Base-by-base conservation (phyloP, 352 stramenopile genomes). In the Globisporangium rhizosaccharum region DNA sequence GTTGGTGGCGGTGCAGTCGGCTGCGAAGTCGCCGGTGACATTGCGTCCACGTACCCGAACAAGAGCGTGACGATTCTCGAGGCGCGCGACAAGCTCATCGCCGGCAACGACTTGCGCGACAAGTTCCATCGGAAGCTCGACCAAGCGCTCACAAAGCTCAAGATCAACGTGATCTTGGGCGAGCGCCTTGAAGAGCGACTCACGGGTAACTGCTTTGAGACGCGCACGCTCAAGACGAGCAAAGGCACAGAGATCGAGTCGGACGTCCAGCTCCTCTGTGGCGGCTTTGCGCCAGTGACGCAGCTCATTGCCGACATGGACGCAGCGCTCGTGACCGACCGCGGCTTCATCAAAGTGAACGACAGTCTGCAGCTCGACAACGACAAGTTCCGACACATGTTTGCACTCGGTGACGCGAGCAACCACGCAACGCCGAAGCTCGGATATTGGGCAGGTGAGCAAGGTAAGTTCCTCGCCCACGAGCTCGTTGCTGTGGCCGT, bases 21-120 rank as follows among this genome's bases (percentile, higher is more conserved):
- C n/a, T 75, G 65, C 46, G 76, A 88, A 51, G 59, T 88, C 15
- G 79, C 76, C 0, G 79, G 62, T 11, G 75, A 84, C 28, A 83
- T 87, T 53, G 63, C 60, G 5, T 23, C 56, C 36, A 71, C 73
- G 51, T 79, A 72, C 64, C 70, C 79, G 2, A 39, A n/a, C 25
- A 88, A 88, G 56, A 52, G 50, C n/a, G 72, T 87, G 18, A 87
- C 68, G 36, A 77, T 88, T 48, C 37, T 87, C 28, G 68, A 85
- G n/a, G 59, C 50, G 14, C 51, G 56, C 3, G 57, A 67, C 0
- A 56, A 70, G 46, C 62, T 85, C 28, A 36, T 85, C 18, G 57
- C 56, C 0, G 59, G 46, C 20, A 70, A 72, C 58, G 68, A 79
- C 2, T 51, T 89, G 6, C 51, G 51, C 10, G 67, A 87, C 46